Evolutionary conservation across 208 protist species (phyloP).

Genomic region (Leishmania arabica): DNA sequence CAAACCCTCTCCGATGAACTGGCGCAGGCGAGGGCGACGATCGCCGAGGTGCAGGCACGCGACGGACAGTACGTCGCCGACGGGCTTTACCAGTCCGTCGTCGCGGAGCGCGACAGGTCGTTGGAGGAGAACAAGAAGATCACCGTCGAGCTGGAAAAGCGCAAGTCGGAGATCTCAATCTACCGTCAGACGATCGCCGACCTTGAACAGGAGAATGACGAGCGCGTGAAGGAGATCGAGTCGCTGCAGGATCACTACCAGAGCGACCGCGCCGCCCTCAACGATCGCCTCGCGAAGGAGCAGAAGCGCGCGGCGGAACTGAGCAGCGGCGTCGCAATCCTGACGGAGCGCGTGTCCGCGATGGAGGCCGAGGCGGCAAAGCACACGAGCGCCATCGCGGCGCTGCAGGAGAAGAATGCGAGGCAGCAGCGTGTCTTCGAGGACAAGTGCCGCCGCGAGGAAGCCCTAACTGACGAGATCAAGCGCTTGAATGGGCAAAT

Average conservation of each 20-base stretch:
- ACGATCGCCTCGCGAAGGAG: constrained; percentile 54
- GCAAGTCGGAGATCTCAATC: constrained; percentile 88
- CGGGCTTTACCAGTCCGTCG: constrained; percentile 60
- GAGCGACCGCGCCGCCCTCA: constrained; percentile 42
- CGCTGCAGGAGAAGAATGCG: constrained; percentile 52
- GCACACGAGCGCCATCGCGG: constrained; percentile 23
- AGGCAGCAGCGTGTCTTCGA: constrained; percentile 74
- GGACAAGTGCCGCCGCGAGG: constrained; percentile 64
- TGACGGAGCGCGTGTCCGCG: constrained; percentile 24
- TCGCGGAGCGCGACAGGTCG: constrained; percentile 52
- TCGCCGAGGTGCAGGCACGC: constrained; percentile 32
- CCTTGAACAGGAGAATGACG: constrained; percentile 82
- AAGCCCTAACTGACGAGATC: constrained; percentile 39
- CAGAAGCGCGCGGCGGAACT: constrained; percentile 49
- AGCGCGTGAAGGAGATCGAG: constrained; percentile 84
- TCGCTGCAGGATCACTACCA: constrained; percentile 64
- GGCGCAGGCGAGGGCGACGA: constrained; percentile 39
- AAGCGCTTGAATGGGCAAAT: constrained; percentile 27
- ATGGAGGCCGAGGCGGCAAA: constrained; percentile 39
- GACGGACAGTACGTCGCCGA: constrained; percentile 65
- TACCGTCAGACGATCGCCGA: constrained; percentile 85
- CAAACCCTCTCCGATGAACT: constrained; percentile 46
- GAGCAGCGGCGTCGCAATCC: constrained; percentile 13
- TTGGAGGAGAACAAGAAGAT: constrained; percentile 53
- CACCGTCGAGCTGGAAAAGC: constrained; percentile 69